These are phyloP conservation scores for Ophioceras dolichostomum DNA, from an alignment of 2,329 filamentous ascomycete genomes.

Conservation along the genomic window DNA sequence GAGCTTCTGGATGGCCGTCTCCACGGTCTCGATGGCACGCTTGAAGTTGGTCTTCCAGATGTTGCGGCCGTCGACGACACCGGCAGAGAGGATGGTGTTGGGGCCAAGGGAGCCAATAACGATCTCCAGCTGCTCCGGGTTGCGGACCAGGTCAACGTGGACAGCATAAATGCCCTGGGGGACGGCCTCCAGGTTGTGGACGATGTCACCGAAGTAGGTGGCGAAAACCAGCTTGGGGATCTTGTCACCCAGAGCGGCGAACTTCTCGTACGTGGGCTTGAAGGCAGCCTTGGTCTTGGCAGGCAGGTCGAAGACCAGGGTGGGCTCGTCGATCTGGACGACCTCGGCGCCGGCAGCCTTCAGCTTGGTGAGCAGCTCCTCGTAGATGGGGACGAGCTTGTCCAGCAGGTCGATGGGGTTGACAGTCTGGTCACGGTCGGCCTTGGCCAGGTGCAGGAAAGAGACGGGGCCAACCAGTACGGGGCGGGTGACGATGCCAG, in stretches of 20 bases:
- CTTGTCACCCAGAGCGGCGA: constrained; percentile 62
- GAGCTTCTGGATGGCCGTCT: constrained; percentile 84
- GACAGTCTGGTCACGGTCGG: constrained; percentile 87
- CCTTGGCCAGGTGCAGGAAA: constrained; percentile 96
- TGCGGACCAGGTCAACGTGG: constrained; percentile 93
- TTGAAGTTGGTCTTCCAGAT: constrained; percentile 99
- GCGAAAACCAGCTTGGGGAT: constrained; percentile 83
- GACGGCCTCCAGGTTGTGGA: constrained; percentile 94
- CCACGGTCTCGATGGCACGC: constrained; percentile 80
- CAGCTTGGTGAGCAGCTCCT: constrained; percentile 82
- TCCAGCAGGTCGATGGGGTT: constrained; percentile 89
- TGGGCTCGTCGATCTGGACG: constrained; percentile 96
- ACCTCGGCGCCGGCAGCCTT: constrained; percentile 93
- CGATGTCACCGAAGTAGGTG: constrained; percentile 98
- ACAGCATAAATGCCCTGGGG: constrained; percentile 70
- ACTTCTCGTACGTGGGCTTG: constrained; percentile 93
- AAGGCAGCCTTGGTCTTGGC: constrained; percentile 89
- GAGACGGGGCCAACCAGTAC: constrained; percentile 93
- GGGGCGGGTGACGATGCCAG: constrained; percentile 82
- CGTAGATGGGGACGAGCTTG: constrained; percentile 89
- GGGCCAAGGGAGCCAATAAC: constrained; percentile 73
- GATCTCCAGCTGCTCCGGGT: constrained; percentile 91
- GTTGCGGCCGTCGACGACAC: constrained; percentile 97
- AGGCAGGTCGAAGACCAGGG: constrained; percentile 89
- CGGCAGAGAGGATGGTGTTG: constrained; percentile 82